Base-by-base conservation (phyloP, 352 stramenopile genomes). In the Phytophthora hybrid region DNA sequence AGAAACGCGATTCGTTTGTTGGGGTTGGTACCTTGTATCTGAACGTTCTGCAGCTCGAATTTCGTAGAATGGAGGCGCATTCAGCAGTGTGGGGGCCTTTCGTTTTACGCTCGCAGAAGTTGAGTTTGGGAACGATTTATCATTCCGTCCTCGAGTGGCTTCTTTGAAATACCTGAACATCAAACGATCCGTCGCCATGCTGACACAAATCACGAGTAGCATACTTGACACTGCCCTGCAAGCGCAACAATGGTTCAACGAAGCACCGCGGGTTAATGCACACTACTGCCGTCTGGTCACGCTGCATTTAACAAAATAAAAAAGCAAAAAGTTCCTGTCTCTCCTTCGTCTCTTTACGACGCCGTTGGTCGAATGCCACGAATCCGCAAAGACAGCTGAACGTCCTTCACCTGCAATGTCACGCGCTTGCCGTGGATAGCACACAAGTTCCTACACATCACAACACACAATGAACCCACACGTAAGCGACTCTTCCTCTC, bases 351-450 rank as follows among this genome's bases (percentile, higher is more conserved):
- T 65, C 21, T 29, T 73, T 79, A 82, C 39, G 60, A 77, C 10
- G 59, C 71, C 9, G 70, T 84, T 18, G 73, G 73, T 79, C 71
- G 70, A 67, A 81, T 81, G 11, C 95, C 95, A 66, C 95, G 90
- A 74, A 98, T 98, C 76, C 95, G 84, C 75, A 95, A 83, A n/a
- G 95, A 92, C 46, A 98, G 78, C 81, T 98, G 95, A 78, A 98
- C 94, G 79, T 98, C 95, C 79, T 98, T 98, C 39, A 94, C 90
- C 92, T 98, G 98, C 69, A 99, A 88, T 18, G 96, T 99, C 41
- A 99, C 95, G 71, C 97, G 93, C 80, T 98, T 99, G 69, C 92
- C 94, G 82, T 99, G 95, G 63, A 99, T 98, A 23, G 95, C 92
- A 79, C 96, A 99, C 66, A 99, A 85, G 85, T 99, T 98, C 67